These are phyloP conservation scores for Knoxdaviesia proteae DNA, from an alignment of 2,329 filamentous ascomycete genomes.

Conservation along the genomic window DNA sequence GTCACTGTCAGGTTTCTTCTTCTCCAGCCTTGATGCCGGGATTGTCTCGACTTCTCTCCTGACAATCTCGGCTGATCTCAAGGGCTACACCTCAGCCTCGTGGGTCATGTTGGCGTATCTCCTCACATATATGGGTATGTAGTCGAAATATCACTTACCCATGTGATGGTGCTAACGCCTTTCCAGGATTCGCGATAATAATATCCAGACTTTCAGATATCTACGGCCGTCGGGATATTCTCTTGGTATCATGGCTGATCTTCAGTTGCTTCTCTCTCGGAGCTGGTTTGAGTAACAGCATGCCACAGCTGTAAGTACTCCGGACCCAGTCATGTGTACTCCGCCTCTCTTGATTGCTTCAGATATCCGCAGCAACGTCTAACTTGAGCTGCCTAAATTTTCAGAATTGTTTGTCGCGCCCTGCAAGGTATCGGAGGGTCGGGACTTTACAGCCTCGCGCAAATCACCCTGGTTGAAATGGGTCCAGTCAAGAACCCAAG, in stretches of 20 bases:
- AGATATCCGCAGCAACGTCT: not conserved
- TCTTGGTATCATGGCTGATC: conserved; percentile 28
- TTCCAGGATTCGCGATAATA: conserved; percentile 30
- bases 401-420: conserved; percentile 34
- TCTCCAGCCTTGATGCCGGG: conserved; percentile 35
- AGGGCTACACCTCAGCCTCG: conserved; percentile 27
- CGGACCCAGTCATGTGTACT: not conserved
- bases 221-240: conserved; percentile 29
- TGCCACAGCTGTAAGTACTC: conserved; percentile 26
- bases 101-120: conserved; percentile 37
- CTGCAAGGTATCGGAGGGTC: conserved; percentile 41
- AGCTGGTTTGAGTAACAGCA: conserved; percentile 26
- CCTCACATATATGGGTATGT: conserved; percentile 31
- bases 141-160: not conserved
- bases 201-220: conserved; percentile 39
- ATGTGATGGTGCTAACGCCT: not conserved
- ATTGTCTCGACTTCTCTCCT: conserved; percentile 37
- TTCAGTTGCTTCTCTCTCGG: conserved; percentile 35
- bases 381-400: not conserved
- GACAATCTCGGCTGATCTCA: conserved; percentile 30
- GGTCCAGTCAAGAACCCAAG: conserved; percentile 30
- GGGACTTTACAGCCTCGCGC: conserved; percentile 37
- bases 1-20: conserved; percentile 26
- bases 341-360: not conserved
- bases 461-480: conserved; percentile 35